Evolutionary conservation across 805 yeast genomes (phyloP).

Genomic region (Hanseniaspora valbyensis): DNA sequence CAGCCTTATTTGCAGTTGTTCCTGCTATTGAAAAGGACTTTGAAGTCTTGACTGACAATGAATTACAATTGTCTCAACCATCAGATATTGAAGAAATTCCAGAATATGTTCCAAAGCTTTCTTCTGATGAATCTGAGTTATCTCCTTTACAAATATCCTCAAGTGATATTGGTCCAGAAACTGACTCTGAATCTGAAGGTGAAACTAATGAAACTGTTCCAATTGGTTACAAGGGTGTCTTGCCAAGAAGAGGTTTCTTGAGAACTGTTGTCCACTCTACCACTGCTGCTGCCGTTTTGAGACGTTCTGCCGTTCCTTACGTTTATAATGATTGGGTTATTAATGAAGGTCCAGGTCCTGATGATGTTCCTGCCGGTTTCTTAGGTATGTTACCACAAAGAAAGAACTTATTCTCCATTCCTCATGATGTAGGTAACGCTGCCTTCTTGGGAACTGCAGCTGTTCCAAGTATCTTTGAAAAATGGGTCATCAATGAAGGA

Average conservation of each 20-base stretch:
- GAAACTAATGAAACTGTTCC: background rate
- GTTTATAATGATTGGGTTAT: constrained; percentile 9
- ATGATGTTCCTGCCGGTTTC: background rate
- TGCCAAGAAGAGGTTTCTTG: constrained; percentile 12
- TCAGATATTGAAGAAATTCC: background rate
- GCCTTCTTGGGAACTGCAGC: background rate
- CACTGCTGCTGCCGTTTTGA: background rate
- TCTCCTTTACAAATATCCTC: constrained; percentile 6
- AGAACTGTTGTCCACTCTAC: constrained; percentile 1
- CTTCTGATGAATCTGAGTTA: constrained; percentile 8
- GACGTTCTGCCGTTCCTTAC: background rate
- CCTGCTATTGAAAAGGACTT: constrained; percentile 1
- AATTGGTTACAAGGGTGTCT: constrained; percentile 6
- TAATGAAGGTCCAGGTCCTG: constrained; percentile 2
- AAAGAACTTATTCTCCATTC: background rate
- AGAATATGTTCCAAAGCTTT: background rate
- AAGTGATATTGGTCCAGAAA: constrained; percentile 13
- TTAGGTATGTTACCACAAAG: background rate
- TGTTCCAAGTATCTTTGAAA: background rate
- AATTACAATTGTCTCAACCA: constrained; percentile 2
- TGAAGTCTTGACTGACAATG: constrained; percentile 3
- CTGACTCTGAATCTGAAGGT: constrained; percentile 14
- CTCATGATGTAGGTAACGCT: background rate
- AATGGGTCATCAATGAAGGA: too few species aligned
- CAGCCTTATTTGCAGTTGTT: background rate